These are phyloP conservation scores for Naganishia cerealis DNA, from an alignment of 1,284 basidiomycete genomes.

Conservation along the genomic window DNA sequence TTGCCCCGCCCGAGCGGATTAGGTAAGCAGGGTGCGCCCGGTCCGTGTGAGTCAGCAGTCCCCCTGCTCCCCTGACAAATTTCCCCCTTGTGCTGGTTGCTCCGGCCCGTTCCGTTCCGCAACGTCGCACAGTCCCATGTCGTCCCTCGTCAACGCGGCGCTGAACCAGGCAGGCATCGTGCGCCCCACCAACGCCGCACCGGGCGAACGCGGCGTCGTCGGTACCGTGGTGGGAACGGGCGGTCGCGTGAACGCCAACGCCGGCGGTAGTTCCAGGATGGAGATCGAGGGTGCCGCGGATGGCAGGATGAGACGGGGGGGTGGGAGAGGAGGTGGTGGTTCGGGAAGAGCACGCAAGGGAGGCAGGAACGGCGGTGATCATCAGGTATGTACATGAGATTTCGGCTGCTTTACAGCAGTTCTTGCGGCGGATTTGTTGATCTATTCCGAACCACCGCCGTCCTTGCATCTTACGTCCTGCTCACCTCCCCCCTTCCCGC, in stretches of 20 bases:
- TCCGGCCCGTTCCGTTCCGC: neutral
- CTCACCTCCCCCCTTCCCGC: neutral
- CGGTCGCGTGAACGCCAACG: neutral
- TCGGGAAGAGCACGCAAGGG: neutral
- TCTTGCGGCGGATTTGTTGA: neutral
- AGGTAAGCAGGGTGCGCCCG: conserved; percentile 2
- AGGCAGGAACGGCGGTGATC: neutral
- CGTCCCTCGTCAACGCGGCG: conserved; percentile 11
- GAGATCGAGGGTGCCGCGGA: conserved; percentile 2
- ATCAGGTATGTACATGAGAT: conserved; percentile 8
- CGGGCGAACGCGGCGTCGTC: neutral
- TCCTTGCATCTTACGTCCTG: too few relatives aligned
- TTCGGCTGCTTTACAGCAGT: neutral
- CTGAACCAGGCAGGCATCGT: conserved; percentile 6
- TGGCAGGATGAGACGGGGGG: neutral
- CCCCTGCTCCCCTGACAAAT: neutral
- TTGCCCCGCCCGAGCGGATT: too few relatives aligned
- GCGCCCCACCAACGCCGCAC: neutral
- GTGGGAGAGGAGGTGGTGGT: neutral
- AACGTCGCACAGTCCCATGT: neutral
- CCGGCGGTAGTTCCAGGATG: conserved; percentile 5
- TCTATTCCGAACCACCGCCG: neutral
- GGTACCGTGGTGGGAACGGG: conserved; percentile 12
- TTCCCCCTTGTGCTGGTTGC: neutral
- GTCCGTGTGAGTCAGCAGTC: neutral